These are phyloP conservation scores for Sonneratia caseolaris DNA, from an alignment of 345 rosid genomes.

Conservation along the genomic window DNA sequence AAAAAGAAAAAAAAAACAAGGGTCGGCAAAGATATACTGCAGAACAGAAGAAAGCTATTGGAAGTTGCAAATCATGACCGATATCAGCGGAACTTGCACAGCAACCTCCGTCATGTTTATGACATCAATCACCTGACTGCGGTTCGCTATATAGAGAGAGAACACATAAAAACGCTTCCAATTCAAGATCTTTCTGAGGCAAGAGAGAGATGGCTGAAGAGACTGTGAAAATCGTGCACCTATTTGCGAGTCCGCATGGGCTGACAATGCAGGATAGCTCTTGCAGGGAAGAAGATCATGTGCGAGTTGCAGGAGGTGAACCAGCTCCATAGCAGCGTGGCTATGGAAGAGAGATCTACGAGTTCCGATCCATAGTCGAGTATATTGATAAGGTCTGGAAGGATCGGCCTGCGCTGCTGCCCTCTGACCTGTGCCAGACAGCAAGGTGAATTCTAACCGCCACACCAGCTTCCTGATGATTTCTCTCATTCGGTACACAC, in stretches of 20 bases:
- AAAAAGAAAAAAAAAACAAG: too few species aligned
- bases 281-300: slow-evolving; percentile 12
- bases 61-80: too few species aligned
- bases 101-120: too few species aligned
- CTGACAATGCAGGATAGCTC: slow-evolving; percentile 12
- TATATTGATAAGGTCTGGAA: slow-evolving; percentile 21
- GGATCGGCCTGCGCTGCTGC: slow-evolving; percentile 9
- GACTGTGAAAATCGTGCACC: slow-evolving; percentile 9
- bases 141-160: too few species aligned
- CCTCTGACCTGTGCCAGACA: slow-evolving; percentile 12
- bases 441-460: slow-evolving; percentile 4
- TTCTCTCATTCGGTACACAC: too few species aligned
- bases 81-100: too few species aligned
- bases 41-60: too few species aligned
- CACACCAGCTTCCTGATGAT: neutral
- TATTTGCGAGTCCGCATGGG: slow-evolving; percentile 6
- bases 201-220: neutral
- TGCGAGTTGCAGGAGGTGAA: slow-evolving; percentile 12
- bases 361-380: slow-evolving; percentile 10
- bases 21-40: too few species aligned
- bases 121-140: too few species aligned
- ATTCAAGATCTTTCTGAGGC: neutral
- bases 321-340: neutral
- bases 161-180: too few species aligned
- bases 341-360: slow-evolving; percentile 14